A percentile compares a stretch with the other conserved stretches of the same genome.
Evolutionary conservation across 2,329 filamentous ascomycete species (phyloP).

Genomic region (Talaromyces amestolkiae): DNA sequence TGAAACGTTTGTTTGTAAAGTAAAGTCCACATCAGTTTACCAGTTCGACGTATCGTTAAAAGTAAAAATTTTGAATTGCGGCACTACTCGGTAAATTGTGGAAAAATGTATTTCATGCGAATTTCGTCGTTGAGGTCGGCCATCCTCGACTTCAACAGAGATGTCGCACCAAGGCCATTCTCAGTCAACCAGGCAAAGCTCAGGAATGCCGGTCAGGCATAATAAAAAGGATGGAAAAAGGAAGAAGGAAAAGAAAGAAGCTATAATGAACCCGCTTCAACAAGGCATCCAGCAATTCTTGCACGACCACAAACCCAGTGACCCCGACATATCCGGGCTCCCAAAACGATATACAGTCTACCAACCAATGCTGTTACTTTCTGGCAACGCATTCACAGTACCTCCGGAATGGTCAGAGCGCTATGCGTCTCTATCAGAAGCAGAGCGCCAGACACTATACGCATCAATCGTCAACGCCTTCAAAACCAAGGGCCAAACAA

Average conservation of each 20-base stretch:
- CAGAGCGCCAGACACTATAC: constrained; percentile 41
- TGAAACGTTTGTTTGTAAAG: too few relatives aligned
- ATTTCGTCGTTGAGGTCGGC: too few relatives aligned
- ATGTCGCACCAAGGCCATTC: not conserved
- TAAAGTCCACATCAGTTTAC: too few relatives aligned
- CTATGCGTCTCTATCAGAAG: constrained; percentile 28
- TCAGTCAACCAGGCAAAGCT: not conserved
- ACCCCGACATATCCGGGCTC: constrained; percentile 23
- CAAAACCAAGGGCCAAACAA: constrained; percentile 26
- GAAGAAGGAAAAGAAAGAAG: constrained; percentile 7
- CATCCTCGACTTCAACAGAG: not conserved
- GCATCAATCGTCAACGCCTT: constrained; percentile 43
- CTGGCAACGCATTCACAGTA: constrained; percentile 45
- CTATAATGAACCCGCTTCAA: constrained; percentile 32
- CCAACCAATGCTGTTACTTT: constrained; percentile 57
- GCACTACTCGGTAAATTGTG: too few relatives aligned
- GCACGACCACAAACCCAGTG: constrained; percentile 23
- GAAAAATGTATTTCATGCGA: too few relatives aligned
- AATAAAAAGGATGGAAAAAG: not conserved
- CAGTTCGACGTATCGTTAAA: too few relatives aligned
- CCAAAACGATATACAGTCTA: constrained; percentile 56
- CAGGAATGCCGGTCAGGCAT: not conserved
- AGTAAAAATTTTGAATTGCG: too few relatives aligned
- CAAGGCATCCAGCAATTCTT: constrained; percentile 33
- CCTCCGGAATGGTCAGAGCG: constrained; percentile 29